Evolutionary conservation across 805 yeast species (phyloP).

Genomic region (Candida sonorensis): DNA sequence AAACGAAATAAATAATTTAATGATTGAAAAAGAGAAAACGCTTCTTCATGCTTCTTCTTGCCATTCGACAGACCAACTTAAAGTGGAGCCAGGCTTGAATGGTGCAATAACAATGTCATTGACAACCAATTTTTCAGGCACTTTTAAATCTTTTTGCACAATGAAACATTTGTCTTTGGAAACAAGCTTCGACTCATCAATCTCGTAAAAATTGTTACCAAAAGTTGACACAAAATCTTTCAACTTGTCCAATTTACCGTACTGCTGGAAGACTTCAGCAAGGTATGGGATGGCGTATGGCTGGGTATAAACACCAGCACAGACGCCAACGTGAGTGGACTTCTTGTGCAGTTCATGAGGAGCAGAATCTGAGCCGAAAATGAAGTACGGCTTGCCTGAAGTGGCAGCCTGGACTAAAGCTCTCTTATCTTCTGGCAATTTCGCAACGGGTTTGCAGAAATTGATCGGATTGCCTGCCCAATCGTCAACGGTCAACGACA

Average conservation of each 20-base stretch:
- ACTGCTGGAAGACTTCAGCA: slow-evolving; percentile 76
- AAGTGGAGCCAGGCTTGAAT: slow-evolving; percentile 72
- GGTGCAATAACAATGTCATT: slow-evolving; percentile 63
- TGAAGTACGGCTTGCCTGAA: slow-evolving; percentile 85
- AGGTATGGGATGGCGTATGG: slow-evolving; percentile 72
- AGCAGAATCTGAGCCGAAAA: slow-evolving; percentile 97
- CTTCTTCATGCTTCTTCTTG: slow-evolving; percentile 11
- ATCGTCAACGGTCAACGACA: slow-evolving; percentile 79
- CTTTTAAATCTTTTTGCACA: slow-evolving; percentile 42
- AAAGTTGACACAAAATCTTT: slow-evolving; percentile 68
- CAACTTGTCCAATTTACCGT: slow-evolving; percentile 56
- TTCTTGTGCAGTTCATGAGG: slow-evolving; percentile 88
- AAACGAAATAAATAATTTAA: not conserved
- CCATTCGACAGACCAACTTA: slow-evolving; percentile 78
- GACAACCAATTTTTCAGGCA: slow-evolving; percentile 54
- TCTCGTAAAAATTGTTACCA: slow-evolving; percentile 66
- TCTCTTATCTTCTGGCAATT: slow-evolving; percentile 74
- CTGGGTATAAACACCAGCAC: slow-evolving; percentile 98
- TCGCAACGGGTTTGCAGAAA: slow-evolving; percentile 97
- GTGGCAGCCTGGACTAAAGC: slow-evolving; percentile 85
- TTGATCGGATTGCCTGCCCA: slow-evolving; percentile 97
- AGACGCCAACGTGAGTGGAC: slow-evolving; percentile 70
- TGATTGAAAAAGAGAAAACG: not conserved
- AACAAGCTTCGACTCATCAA: slow-evolving; percentile 39
- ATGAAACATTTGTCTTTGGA: slow-evolving; percentile 45